These are phyloP conservation scores for Syncephalastrum sp. DNA, from an alignment of 371 early-diverging fungal genomes.

Conservation along the genomic window DNA sequence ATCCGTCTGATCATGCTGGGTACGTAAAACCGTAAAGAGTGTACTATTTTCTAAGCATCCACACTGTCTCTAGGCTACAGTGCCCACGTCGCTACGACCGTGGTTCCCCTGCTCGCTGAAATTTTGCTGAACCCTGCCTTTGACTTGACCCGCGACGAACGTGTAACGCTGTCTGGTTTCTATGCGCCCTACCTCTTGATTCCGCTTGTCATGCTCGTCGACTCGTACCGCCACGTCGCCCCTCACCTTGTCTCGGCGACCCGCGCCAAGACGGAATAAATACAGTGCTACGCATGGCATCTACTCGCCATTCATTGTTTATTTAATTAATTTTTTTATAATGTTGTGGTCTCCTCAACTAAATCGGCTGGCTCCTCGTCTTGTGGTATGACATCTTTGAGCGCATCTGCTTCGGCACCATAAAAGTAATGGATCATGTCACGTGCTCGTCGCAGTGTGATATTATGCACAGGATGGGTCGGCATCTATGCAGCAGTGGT, in stretches of 20 bases:
- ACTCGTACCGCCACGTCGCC: constrained; percentile 36
- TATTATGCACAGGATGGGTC: constrained; percentile 65
- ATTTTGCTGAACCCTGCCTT: constrained; percentile 38
- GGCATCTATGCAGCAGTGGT: constrained; percentile 29
- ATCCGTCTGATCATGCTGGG: constrained; percentile 47
- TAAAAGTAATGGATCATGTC: constrained; percentile 49
- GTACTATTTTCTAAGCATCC: not conserved
- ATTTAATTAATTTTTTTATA: no score
- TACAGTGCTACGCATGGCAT: not conserved
- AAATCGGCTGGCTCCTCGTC: constrained; percentile 27
- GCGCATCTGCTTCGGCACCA: constrained; percentile 14
- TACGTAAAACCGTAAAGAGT: constrained; percentile 14
- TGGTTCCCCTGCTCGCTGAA: constrained; percentile 50
- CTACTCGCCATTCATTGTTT: no score
- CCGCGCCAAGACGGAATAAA: constrained; percentile 10
- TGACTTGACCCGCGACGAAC: constrained; percentile 32
- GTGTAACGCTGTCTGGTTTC: constrained; percentile 36
- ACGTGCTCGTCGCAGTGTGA: constrained; percentile 37
- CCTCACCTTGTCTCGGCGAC: not conserved
- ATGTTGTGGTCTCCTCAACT: not conserved
- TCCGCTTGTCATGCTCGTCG: constrained; percentile 49
- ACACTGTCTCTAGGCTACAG: constrained; percentile 44
- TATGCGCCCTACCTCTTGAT: constrained; percentile 62
- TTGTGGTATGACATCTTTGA: constrained; percentile 27
- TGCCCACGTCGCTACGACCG: constrained; percentile 63